These are phyloP conservation scores for Starmerella vaccinii DNA, from an alignment of 805 yeast genomes.

Conservation along the genomic window DNA sequence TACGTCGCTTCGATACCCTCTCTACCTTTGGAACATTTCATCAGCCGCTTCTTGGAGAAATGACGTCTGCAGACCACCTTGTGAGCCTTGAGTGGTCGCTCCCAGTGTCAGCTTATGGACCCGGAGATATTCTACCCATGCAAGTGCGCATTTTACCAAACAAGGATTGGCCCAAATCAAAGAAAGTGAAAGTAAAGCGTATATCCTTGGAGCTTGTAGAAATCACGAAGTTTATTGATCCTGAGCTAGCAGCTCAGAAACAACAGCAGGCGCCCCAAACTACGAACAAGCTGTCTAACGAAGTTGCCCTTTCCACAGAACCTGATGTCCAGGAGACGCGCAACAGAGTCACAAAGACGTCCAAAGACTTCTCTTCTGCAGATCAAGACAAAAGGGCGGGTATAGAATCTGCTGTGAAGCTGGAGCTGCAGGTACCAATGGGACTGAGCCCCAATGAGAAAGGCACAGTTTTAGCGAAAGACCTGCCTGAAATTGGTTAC, in stretches of 20 bases:
- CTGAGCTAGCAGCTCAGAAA: not conserved
- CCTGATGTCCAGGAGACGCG: slow-evolving; percentile 29
- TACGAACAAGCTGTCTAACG: not conserved
- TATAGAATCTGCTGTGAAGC: slow-evolving; percentile 23
- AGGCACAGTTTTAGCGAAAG: slow-evolving; percentile 28
- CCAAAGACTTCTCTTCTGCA: slow-evolving; percentile 24
- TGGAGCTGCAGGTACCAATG: slow-evolving; percentile 29
- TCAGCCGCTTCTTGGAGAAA: slow-evolving; percentile 26
- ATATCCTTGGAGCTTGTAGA: slow-evolving; percentile 32
- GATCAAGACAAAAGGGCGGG: slow-evolving; percentile 24
- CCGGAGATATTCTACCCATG: slow-evolving; percentile 31
- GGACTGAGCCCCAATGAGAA: slow-evolving; percentile 19
- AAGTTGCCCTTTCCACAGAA: not conserved
- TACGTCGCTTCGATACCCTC: slow-evolving; percentile 33
- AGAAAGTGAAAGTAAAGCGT: slow-evolving; percentile 32
- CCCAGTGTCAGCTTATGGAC: slow-evolving; percentile 33
- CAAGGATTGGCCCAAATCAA: slow-evolving; percentile 32
- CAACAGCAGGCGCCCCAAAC: not conserved
- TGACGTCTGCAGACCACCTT: slow-evolving; percentile 31
- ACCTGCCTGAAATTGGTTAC: slow-evolving; percentile 31
- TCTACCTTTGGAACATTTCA: slow-evolving; percentile 33
- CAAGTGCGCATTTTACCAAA: slow-evolving; percentile 30
- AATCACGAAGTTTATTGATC: slow-evolving; percentile 25
- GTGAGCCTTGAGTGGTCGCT: slow-evolving; percentile 30
- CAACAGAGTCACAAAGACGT: slow-evolving; percentile 27